Base-by-base conservation (phyloP, 2,329 filamentous ascomycete genomes). In the Ophiostoma ulmi region DNA sequence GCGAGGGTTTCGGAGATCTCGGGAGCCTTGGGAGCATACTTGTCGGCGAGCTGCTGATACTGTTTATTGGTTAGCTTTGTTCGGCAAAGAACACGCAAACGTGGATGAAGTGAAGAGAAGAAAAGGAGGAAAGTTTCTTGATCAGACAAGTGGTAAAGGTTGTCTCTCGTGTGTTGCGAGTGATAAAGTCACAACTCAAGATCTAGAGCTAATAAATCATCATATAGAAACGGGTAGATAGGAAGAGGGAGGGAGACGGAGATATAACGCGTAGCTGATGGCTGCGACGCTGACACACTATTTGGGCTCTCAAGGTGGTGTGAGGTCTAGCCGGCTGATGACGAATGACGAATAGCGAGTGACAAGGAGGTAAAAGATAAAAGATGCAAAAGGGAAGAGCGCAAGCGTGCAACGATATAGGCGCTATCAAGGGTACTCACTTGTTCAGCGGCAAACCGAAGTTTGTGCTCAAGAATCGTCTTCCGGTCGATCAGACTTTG, bases 171-270 rank as follows among this genome's bases (percentile, higher is more conserved):
- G 77, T 35, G 83, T 82, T 84, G 82, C 83, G 80, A 74, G 76
- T 78, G 84, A 63, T 63, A 63, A 63, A 63, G 26, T 63, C 26
- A 35, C 82, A 86, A 84, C 88, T 92, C 85, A 92, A 90, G 90
- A 91, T 92, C 90, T 92, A 92, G 90, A 93, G 90, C 90, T 92
- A 92, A 90, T 78, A 78, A 76, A 76, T 69, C 77, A 74, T 81
- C 80, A 82, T 84, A 77, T 72, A 73, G 67, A 73, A 74, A 72
- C 69, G 63, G 20, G 31, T 31, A 31, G 66, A 48, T 22, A 71
- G 13, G 2, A 14, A 44, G 10, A 22, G 14, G 13, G 26, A 35
- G 69, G 58, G 26, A 38, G 67, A 35, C 61, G 66, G 55, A 61
- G 11, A 14, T 14, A 52, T 35, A 61, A 10, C 55, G 55, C n/a